Base-by-base conservation (phyloP, 2,329 filamentous ascomycete genomes). In the Cladobotryum mycophilum region DNA sequence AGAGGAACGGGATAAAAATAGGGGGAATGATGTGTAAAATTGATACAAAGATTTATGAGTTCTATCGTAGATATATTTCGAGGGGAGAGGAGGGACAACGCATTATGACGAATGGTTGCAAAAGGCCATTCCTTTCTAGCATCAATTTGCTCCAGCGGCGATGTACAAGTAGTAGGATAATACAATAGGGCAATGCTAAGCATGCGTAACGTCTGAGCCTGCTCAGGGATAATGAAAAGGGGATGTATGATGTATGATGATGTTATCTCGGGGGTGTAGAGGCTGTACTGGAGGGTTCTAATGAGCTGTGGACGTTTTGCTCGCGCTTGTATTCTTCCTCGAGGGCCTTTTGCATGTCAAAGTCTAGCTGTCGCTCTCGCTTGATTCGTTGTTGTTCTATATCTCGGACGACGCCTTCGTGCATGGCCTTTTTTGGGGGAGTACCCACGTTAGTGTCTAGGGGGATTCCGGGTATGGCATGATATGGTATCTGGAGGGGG, bases 351-450 rank as follows among this genome's bases (percentile, higher is more conserved):
- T 99, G 93, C 80, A 95, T 82, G 57, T 97, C 91, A 63, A 99
- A 99, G 66, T 99, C 93, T 47, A 90, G 81, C 67, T 95, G 88
- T 53, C 93, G 85, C 68, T 99, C 93, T 58, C 82, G 80, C 72
- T 96, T 96, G 58, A 96, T 67, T 42, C 88, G 84, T 67, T 96
- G 91, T 64, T 95, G 89, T 65, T 97, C 92, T 77, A 96, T 87
- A 64, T 99, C 93, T 56, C 92, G 88, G 57, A 97, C 75, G 40
- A 99, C 93, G 41, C 93, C 93, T 58, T 86, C 82, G 64, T 99
- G 93, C 93, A 99, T 99, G 51, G 89, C 88, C 93, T 92, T 55
- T 35, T 48, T n/a, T n/a, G n/a, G 42, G 22, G 22, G 8, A 15
- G 5, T n/a, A 8, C 17, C 12, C 20, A n/a, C n/a, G 40, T 47